These are phyloP conservation scores for Ilyonectria destructans DNA, from an alignment of 2,329 filamentous ascomycete genomes.

Conservation along the genomic window DNA sequence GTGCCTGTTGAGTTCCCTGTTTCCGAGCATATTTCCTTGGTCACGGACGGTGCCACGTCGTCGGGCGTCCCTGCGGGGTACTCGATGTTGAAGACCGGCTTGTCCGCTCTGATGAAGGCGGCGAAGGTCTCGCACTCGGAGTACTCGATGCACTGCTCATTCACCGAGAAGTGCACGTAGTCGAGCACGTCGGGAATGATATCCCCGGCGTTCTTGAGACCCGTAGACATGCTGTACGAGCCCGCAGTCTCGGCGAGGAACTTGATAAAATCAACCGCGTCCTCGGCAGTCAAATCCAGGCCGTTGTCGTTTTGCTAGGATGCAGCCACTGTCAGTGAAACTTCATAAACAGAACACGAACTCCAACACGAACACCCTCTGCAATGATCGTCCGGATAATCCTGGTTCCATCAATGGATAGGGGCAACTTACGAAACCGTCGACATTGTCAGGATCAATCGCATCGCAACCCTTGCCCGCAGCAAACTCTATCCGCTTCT, in stretches of 20 bases:
- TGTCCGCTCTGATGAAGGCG: constrained; percentile 71
- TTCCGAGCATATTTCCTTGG: constrained; percentile 48
- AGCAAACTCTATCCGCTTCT: constrained; percentile 70
- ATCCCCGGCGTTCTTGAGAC: constrained; percentile 77
- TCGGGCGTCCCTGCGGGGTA: constrained; percentile 69
- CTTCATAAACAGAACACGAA: neutral
- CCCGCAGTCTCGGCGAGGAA: constrained; percentile 69
- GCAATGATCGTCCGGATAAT: neutral
- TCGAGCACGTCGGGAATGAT: constrained; percentile 67
- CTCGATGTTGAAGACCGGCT: constrained; percentile 82
- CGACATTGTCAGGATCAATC: constrained; percentile 80
- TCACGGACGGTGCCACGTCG: constrained; percentile 21
- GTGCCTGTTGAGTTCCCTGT: constrained; percentile 57
- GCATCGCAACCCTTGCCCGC: constrained; percentile 76
- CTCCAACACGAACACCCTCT: too few relatives aligned
- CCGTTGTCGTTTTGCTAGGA: constrained; percentile 72
- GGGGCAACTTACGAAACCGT: constrained; percentile 68
- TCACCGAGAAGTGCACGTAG: constrained; percentile 76
- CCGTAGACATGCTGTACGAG: constrained; percentile 70
- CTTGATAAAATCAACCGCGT: constrained; percentile 71
- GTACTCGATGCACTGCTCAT: constrained; percentile 77
- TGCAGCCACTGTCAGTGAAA: neutral
- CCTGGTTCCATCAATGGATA: rapidly evolving
- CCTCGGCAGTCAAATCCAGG: constrained; percentile 68
- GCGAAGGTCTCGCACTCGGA: constrained; percentile 71